These are phyloP conservation scores for Penicillium italicum DNA, from an alignment of 2,329 filamentous ascomycete species.

Conservation along the genomic window DNA sequence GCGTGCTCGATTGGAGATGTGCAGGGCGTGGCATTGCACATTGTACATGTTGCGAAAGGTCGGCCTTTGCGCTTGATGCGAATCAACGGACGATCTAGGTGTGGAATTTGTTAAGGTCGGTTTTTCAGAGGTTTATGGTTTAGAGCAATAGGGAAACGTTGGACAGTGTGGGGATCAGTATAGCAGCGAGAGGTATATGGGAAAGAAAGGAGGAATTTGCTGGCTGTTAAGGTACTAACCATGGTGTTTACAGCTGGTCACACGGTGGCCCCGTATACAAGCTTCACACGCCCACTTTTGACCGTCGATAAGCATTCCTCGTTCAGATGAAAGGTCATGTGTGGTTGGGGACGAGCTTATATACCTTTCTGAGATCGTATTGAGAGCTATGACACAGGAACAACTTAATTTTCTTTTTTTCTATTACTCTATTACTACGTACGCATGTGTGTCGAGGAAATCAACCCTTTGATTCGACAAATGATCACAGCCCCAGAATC, in stretches of 20 bases:
- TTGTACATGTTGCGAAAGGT: conserved; percentile 90
- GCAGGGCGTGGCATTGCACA: conserved; percentile 80
- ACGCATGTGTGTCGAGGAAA: conserved; percentile 7
- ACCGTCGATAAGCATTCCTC: conserved; percentile 75
- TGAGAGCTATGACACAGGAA: conserved; percentile 7
- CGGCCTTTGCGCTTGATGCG: conserved; percentile 97
- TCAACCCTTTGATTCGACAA: conserved; percentile 11
- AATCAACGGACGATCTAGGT: conserved; percentile 76
- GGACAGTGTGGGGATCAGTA: background rate
- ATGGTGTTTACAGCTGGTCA: conserved; percentile 92
- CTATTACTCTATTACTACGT: background rate
- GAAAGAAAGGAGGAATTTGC: background rate
- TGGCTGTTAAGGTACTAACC: conserved; percentile 58
- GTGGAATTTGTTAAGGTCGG: background rate
- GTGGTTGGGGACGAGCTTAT: conserved; percentile 13
- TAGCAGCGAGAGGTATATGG: background rate
- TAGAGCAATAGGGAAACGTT: background rate
- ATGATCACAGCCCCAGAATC: conserved; percentile 22
- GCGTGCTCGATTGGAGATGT: conserved; percentile 87
- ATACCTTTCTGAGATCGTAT: conserved; percentile 11
- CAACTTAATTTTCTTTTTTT: background rate
- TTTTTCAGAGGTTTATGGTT: background rate
- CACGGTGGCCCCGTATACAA: conserved; percentile 92
- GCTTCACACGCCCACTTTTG: conserved; percentile 97
- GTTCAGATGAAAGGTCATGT: conserved; percentile 13